A percentile compares a stretch with the other conserved stretches of the same genome.
These are phyloP conservation scores for Penicillium sp. DNA, from an alignment of 2,329 filamentous ascomycete species.

Conservation along the genomic window DNA sequence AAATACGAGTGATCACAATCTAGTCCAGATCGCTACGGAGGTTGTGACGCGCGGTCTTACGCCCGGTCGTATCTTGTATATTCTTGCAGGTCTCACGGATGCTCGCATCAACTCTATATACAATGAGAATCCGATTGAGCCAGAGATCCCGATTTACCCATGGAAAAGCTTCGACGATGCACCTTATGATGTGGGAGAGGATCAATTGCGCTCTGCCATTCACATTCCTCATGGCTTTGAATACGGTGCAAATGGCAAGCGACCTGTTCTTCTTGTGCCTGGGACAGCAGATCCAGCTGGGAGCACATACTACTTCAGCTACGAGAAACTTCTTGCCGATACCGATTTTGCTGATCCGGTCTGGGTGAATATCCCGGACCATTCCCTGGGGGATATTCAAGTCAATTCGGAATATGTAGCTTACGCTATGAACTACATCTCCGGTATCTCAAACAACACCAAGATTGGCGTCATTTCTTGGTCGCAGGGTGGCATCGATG, in stretches of 20 bases:
- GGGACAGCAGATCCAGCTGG: conserved; percentile 50
- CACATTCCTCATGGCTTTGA: conserved; percentile 49
- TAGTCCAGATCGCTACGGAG: background rate
- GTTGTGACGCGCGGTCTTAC: background rate
- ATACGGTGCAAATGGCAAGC: conserved; percentile 34
- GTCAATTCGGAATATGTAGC: conserved; percentile 51
- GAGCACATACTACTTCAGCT: conserved; percentile 43
- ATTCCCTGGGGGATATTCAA: conserved; percentile 47
- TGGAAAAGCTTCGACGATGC: conserved; percentile 38
- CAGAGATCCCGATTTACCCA: background rate
- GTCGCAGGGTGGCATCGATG: conserved; percentile 52
- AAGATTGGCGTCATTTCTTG: conserved; percentile 48
- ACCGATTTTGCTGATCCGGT: conserved; percentile 46
- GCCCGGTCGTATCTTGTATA: conserved; percentile 1
- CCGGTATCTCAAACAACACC: conserved; percentile 46
- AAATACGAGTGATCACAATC: background rate
- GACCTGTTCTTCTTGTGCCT: conserved; percentile 50
- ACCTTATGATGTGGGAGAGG: conserved; percentile 46
- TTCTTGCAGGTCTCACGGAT: background rate
- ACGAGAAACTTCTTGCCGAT: conserved; percentile 45
- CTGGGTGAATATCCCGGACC: conserved; percentile 52
- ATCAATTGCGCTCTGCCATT: conserved; percentile 47
- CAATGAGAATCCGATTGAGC: background rate
- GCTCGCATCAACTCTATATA: conserved; percentile 1
- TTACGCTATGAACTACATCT: conserved; percentile 55